phyloP scores from a whole-genome alignment of 106 monocot species.

The Dendrobium catenatum region DNA sequence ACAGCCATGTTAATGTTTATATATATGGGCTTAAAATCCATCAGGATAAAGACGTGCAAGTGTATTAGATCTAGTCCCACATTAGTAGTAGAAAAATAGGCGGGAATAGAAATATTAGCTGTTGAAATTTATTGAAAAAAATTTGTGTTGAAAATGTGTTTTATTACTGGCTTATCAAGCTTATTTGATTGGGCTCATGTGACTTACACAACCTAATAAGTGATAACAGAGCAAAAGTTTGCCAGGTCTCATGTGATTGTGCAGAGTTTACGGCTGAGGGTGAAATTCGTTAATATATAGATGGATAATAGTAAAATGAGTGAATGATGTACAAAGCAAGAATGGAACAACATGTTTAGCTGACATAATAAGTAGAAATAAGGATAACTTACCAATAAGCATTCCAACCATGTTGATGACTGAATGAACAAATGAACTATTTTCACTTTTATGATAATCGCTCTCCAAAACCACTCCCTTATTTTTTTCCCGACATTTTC shows the following conservation, averaged over 20 bases:
- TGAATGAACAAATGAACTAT: slow-evolving; percentile 67
- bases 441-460: slow-evolving; percentile 26
- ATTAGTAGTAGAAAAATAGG: neutral
- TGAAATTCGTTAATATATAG: neutral
- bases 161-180: neutral
- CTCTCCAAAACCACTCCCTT: neutral
- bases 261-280: no score
- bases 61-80: neutral
- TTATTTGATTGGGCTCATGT: neutral
- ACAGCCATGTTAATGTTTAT: no score
- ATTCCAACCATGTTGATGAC: slow-evolving; percentile 85
- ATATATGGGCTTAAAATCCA: no score
- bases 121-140: neutral
- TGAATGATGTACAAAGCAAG: neutral
- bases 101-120: neutral
- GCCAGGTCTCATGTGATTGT: neutral
- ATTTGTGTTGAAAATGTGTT: neutral
- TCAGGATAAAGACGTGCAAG: no score
- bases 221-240: neutral
- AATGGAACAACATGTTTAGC: no score
- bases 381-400: slow-evolving; percentile 55
- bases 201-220: neutral
- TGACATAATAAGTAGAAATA: neutral
- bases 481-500: slow-evolving; percentile 27
- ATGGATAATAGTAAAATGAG: neutral